Conservation (phyloP, 306 rosid species). For the Urtica urens region DNA sequence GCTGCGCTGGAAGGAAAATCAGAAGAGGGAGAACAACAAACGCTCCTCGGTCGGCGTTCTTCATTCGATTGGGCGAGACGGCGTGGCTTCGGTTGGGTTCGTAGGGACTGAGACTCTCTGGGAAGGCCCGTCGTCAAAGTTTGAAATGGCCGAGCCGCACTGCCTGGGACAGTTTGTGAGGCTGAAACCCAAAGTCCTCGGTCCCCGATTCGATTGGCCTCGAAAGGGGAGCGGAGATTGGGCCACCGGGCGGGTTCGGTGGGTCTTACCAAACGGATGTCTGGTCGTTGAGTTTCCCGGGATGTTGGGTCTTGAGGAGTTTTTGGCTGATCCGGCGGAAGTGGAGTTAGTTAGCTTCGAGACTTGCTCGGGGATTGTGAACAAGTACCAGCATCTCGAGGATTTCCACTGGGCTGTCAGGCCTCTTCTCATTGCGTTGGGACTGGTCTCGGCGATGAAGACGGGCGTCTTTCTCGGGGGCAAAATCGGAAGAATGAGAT, state of each 20-base stretch:
- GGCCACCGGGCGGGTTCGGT: slow-evolving; percentile 64
- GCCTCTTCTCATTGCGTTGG: slow-evolving; percentile 59
- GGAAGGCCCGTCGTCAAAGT: slow-evolving; percentile 55
- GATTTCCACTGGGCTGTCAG: slow-evolving; percentile 87
- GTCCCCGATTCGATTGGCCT: slow-evolving; percentile 81
- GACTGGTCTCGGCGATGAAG: slow-evolving; percentile 63
- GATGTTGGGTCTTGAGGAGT: slow-evolving; percentile 37
- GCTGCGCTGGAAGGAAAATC: slow-evolving; percentile 54
- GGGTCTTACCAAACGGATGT: slow-evolving; percentile 82
- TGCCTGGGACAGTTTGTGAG: slow-evolving; percentile 69
- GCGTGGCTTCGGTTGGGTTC: slow-evolving; percentile 57
- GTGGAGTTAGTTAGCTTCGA: slow-evolving; percentile 56
- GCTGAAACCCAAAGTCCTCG: slow-evolving; percentile 42
- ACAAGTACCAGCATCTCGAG: slow-evolving; percentile 80
- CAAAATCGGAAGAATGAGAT: slow-evolving; percentile 37
- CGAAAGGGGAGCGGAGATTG: slow-evolving; percentile 39
- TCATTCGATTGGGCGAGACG: slow-evolving; percentile 55
- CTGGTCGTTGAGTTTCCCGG: slow-evolving; percentile 78
- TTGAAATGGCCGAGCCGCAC: slow-evolving; percentile 67
- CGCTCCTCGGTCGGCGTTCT: slow-evolving; percentile 78
- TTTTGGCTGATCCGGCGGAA: slow-evolving; percentile 79
- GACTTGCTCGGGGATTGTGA: slow-evolving; percentile 54
- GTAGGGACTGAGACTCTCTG: slow-evolving; percentile 66
- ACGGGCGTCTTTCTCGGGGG: slow-evolving; percentile 48
- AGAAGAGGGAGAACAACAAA: slow-evolving; percentile 42